Evolutionary conservation across 2,329 filamentous ascomycete species (phyloP), one percentile per base, ranked within the genome.

Genomic region (Trichoderma atrobrunneum): DNA sequence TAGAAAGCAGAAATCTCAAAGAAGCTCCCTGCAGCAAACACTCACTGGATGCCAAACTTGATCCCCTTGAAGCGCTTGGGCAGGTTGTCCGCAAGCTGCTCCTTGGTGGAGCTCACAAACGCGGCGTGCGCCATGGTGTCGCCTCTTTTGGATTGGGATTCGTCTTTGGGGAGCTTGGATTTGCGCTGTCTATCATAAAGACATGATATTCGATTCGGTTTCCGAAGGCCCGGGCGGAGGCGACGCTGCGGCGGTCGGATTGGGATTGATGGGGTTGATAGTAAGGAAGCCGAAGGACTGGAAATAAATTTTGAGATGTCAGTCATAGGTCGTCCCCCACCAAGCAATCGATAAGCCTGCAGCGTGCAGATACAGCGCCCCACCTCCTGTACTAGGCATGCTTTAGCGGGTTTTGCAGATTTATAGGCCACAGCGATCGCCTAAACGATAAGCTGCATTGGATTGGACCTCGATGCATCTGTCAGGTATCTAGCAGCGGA

Each of bases 41-140:
- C 39, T 65, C 76, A 95, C 91, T 97, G 90, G 74, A 98, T 93
- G 79, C 95, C 95, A 82, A 98, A 98, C 80, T 97, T 95, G 81
- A 98, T 89, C 79, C 94, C 92, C 81, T 92, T 94, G 85, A 98
- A 97, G 78, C 93, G 92, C 85, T 97, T 97, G 39, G 95, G 95
- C 71, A 93, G 87, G 80, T 91, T 91, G 83, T 98, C 94, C 69
- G 94, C 89, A 80, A 98, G 92, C 88, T 97, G 94, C 85, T 94
- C 90, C 87, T 98, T 98, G 69, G 69, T 72, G 62, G 72, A 71
- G 62, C 60, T 63, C 30, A 63, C 66, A 28, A 70, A 72, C 28
- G 71, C 71, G 39, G 72, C 63, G 72, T 73, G 68, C 39, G 72
- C 72, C 72, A 73, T 73, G 51, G 7, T 70, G 36, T 64, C 71